Conservation (phyloP, 805 yeast genomes). For the Metschnikowia kunwiensis region DNA sequence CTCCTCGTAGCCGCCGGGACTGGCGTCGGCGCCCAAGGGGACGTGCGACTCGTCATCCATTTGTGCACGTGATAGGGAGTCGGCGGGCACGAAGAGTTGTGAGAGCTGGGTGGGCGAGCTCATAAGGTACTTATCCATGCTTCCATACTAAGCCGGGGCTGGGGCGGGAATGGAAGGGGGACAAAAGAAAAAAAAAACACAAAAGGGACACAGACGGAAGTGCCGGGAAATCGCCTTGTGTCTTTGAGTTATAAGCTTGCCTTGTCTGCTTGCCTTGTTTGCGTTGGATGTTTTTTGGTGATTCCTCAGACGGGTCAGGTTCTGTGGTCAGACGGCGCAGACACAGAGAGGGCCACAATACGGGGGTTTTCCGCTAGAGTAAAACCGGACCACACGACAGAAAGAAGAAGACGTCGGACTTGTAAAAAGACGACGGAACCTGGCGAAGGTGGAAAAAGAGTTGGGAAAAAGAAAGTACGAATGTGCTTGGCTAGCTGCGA, state of each 20-base stretch:
- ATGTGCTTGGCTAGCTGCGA: conserved; percentile 10
- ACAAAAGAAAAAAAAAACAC: not conserved
- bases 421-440: no score
- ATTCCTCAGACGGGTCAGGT: no score
- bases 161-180: not conserved
- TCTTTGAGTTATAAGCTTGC: no score
- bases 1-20: conserved; percentile 17
- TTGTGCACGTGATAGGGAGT: conserved; percentile 1
- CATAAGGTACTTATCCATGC: conserved; percentile 39
- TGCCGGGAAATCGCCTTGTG: no score
- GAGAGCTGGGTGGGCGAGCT: conserved; percentile 39
- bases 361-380: no score
- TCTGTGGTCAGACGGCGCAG: no score
- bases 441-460: not conserved
- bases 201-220: not conserved
- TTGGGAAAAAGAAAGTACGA: conserved; percentile 1
- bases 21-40: no score
- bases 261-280: no score
- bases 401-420: no score
- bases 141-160: conserved; percentile 8
- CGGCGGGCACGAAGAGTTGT: conserved; percentile 26
- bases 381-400: no score
- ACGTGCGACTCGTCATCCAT: conserved; percentile 5
- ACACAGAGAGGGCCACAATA: no score
- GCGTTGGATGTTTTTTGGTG: no score